Evolutionary conservation across 257 asterid species (phyloP).

Genomic region (Petrea volubilis): DNA sequence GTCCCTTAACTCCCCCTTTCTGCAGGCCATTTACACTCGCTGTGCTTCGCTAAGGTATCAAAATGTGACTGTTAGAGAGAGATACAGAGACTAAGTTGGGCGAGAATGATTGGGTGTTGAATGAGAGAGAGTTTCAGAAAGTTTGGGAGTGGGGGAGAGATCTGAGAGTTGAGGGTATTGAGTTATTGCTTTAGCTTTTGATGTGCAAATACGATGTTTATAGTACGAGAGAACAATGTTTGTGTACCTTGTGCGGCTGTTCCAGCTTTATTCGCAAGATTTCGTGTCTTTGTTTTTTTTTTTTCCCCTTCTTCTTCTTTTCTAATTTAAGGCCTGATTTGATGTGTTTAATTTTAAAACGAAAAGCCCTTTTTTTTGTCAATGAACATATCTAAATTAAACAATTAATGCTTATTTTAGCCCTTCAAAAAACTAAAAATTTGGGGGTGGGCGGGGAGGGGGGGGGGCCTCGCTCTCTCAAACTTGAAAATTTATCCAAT

Average conservation of each 20-base stretch:
- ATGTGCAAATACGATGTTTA: slow-evolving; percentile 25
- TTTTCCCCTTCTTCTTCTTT: neutral
- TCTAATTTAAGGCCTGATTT: neutral
- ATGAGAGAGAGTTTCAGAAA: slow-evolving; percentile 14
- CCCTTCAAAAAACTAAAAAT: too few species aligned
- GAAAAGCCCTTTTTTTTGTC: too few species aligned
- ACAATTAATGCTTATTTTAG: too few species aligned
- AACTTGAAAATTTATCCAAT: too few species aligned
- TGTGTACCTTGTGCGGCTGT: slow-evolving; percentile 23
- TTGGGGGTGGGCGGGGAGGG: too few species aligned
- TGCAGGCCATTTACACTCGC: slow-evolving; percentile 55
- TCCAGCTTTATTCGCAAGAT: slow-evolving; percentile 10
- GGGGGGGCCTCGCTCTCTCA: too few species aligned
- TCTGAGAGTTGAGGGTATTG: slow-evolving; percentile 18
- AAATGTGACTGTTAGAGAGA: neutral
- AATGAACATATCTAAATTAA: too few species aligned
- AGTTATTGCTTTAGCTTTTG: slow-evolving; percentile 15
- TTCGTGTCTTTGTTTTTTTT: neutral
- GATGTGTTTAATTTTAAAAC: too few species aligned
- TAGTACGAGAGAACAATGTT: slow-evolving; percentile 16
- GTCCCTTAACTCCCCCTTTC: slow-evolving; percentile 43
- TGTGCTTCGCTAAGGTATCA: neutral
- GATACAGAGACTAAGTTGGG: neutral
- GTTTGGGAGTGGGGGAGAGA: slow-evolving; percentile 21
- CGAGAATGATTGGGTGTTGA: slow-evolving; percentile 1